Base-by-base conservation (phyloP, 768 basidiomycete species). In the Chalciporus sphaerocephalus region DNA sequence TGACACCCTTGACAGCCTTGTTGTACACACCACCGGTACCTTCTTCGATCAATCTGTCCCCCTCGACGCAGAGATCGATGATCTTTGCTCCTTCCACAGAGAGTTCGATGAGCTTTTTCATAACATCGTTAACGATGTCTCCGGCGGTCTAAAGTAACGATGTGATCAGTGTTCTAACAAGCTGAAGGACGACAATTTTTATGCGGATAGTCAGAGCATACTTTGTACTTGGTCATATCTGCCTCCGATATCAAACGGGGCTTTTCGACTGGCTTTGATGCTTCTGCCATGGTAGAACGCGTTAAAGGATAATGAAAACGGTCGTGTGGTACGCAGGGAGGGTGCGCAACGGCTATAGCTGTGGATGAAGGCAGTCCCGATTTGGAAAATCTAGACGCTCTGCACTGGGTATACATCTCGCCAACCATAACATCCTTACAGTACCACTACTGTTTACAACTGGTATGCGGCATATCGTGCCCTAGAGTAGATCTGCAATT, bases 1-100 rank as follows among this genome's bases (percentile, higher is more conserved):
- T 92, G 58, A 83, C 84, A 57, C 90, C 90, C 69, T 94, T 94
- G 56, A 89, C 79, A 44, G 77, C 49, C 69, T 95, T 96, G 78
- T 90, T 96, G 75, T 89, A 96, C 40, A 96, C 86, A 23, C 75
- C 80, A 40, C 77, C 80, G 21, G 89, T 87, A 58, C 84, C 89
- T 51, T 87, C 78, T 68, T 93, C 90, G 66, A 98, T 74, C 65
- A 94, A 80, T 69, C 85, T 90, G 77, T 98, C 95, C 49, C 93
- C 95, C 71, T 92, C 87, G 42, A 85, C 66, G 65, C 92, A 96
- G 41, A 98, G 79, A 71, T 96, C 92, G 69, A 94, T 74, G 54
- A 88, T 67, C 69, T 88, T 91, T 56, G 89, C 87, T 23, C 91
- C 94, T 62, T 91, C 88, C 11, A 87, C 68, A 52, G 73, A 73